These are phyloP conservation scores for Raddia distichophylla DNA, from an alignment of 176 grass and related monocot genomes.

Conservation along the genomic window DNA sequence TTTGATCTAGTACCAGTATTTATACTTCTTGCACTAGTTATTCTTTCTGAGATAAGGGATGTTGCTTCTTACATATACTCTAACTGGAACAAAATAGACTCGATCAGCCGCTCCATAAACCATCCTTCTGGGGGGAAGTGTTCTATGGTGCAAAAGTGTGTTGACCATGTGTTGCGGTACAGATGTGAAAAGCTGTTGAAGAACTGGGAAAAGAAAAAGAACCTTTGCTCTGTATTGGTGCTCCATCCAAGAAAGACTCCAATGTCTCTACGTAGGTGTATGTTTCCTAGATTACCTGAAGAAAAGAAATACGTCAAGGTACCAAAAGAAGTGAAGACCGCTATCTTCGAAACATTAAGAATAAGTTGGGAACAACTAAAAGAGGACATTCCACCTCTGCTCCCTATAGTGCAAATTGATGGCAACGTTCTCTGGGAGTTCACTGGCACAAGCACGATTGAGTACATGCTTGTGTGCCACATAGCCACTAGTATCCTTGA, in stretches of 20 bases:
- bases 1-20: background rate
- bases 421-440: background rate
- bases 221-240: background rate
- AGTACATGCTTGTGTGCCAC: background rate
- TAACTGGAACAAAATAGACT: conserved; percentile 10
- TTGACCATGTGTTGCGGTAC: background rate
- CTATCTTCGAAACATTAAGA: background rate
- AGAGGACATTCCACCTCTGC: background rate
- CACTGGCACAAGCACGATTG: background rate
- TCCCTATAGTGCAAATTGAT: too few relatives aligned
- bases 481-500: background rate
- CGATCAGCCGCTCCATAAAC: background rate
- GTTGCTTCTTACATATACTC: background rate
- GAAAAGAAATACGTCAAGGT: background rate
- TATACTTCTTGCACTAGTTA: background rate
- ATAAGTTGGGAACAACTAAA: too few relatives aligned
- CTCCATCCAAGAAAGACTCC: background rate
- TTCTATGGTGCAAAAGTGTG: background rate
- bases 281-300: background rate
- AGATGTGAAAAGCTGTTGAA: background rate
- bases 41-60: background rate
- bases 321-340: background rate
- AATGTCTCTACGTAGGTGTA: background rate
- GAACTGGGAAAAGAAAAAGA: background rate
- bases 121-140: background rate